Evolutionary conservation across 2,329 filamentous ascomycete genomes (phyloP).

Genomic region (Aspergillus aculeatinus): DNA sequence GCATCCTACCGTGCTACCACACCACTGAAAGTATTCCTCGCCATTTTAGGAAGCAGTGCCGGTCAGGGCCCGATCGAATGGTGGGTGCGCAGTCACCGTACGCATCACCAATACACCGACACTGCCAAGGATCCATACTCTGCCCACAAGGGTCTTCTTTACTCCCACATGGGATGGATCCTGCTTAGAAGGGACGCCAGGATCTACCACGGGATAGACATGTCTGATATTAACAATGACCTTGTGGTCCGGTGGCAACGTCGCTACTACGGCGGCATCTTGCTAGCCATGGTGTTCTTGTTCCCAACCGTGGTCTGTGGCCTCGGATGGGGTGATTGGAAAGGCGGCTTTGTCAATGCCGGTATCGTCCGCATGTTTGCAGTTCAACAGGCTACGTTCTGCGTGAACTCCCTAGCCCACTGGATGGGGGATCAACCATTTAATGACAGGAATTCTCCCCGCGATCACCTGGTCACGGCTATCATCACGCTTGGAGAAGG

Average conservation of each 20-base stretch:
- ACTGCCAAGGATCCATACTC: slow-evolving; percentile 87
- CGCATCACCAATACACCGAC: slow-evolving; percentile 85
- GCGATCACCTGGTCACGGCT: slow-evolving; percentile 81
- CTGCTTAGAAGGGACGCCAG: too few relatives aligned
- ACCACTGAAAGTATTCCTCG: slow-evolving; percentile 68
- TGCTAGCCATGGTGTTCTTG: slow-evolving; percentile 56
- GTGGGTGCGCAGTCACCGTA: slow-evolving; percentile 81
- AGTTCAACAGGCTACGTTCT: slow-evolving; percentile 88
- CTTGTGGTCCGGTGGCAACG: slow-evolving; percentile 5
- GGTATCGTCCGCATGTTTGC: slow-evolving; percentile 83
- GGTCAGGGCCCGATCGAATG: slow-evolving; percentile 64
- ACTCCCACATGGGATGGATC: slow-evolving; percentile 45
- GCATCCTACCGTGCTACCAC: slow-evolving; percentile 71
- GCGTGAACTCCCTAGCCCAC: slow-evolving; percentile 85
- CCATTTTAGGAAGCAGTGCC: too few relatives aligned
- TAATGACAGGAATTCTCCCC: slow-evolving; percentile 84
- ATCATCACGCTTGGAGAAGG: slow-evolving; percentile 81
- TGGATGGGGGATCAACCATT: slow-evolving; percentile 90
- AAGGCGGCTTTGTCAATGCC: slow-evolving; percentile 77
- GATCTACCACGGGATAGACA: not conserved
- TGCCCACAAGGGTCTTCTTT: slow-evolving; percentile 77
- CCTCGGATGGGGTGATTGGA: slow-evolving; percentile 74
- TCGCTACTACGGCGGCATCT: slow-evolving; percentile 2
- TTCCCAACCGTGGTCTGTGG: slow-evolving; percentile 74
- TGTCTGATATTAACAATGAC: slow-evolving; percentile 6